A percentile compares a stretch with the other conserved stretches of the same genome.
phyloP scores from a whole-genome alignment of 768 basidiomycete species.

The Dentipellis fragilis region DNA sequence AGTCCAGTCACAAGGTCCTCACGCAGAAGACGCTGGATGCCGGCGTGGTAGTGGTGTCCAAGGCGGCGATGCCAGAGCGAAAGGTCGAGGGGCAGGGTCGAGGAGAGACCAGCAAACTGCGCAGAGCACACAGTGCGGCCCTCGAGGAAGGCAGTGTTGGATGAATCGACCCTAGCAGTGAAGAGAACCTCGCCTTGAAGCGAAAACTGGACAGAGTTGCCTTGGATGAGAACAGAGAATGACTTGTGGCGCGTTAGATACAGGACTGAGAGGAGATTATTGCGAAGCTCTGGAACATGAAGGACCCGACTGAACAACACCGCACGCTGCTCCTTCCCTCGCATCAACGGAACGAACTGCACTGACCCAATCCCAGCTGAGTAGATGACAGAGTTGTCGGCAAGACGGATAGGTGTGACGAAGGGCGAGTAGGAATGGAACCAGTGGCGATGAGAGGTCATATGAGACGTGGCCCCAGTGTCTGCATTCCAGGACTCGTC shows the following conservation, averaged over 20 bases:
- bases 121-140: constrained; percentile 8
- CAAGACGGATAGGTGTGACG: constrained; percentile 17
- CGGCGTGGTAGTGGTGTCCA: constrained; percentile 12
- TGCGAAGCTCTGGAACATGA: constrained; percentile 17
- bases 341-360: constrained; percentile 13
- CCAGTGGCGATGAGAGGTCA: constrained; percentile 24
- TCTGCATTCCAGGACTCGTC: constrained; percentile 19
- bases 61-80: constrained; percentile 18
- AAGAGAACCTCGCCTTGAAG: no score
- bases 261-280: constrained; percentile 12
- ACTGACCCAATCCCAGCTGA: constrained; percentile 20
- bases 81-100: constrained; percentile 7
- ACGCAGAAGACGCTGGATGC: constrained; percentile 3
- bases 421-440: constrained; percentile 15
- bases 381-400: constrained; percentile 11
- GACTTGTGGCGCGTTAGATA: not conserved
- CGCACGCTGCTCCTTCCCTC: not conserved
- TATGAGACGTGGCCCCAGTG: constrained; percentile 25
- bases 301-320: constrained; percentile 13
- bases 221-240: constrained; percentile 5
- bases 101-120: constrained; percentile 3
- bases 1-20: constrained; percentile 12
- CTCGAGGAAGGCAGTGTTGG: constrained; percentile 16
- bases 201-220: constrained; percentile 9
- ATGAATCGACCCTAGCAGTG: constrained; percentile 1